phyloP scores from a whole-genome alignment of 2,329 filamentous ascomycete genomes.

The Hymenoscyphus fraxineus region DNA sequence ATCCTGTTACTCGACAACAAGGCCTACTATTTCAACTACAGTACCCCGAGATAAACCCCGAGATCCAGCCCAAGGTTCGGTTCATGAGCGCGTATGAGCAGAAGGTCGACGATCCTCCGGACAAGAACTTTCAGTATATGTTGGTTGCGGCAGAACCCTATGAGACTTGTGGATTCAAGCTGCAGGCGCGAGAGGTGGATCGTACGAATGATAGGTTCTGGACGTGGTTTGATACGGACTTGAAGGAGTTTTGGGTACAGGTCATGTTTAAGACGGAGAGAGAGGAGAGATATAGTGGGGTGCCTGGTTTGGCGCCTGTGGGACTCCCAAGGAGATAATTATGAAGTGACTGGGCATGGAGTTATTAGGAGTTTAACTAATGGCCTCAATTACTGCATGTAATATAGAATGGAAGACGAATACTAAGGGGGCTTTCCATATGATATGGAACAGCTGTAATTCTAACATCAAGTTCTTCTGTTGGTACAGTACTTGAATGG shows the following conservation, averaged over 20 bases:
- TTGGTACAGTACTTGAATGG: too few species aligned
- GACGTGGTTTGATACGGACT: constrained; percentile 91
- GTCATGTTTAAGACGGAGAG: constrained; percentile 98
- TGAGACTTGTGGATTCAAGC: constrained; percentile 94
- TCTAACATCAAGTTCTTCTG: too few species aligned
- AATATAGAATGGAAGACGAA: not conserved
- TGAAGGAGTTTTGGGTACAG: constrained; percentile 97
- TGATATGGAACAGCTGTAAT: not conserved
- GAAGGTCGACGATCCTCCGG: constrained; percentile 84
- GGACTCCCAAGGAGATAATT: constrained; percentile 26
- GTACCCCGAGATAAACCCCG: constrained; percentile 82
- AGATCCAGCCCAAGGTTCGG: constrained; percentile 75
- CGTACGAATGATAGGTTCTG: constrained; percentile 83
- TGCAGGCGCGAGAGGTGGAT: constrained; percentile 91
- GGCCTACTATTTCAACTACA: constrained; percentile 94
- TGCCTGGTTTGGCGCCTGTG: constrained; percentile 51
- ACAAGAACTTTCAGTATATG: constrained; percentile 92
- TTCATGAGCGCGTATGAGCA: constrained; percentile 99
- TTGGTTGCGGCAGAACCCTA: constrained; percentile 95
- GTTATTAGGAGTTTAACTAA: constrained; percentile 1
- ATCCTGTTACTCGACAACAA: constrained; percentile 82
- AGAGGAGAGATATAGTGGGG: constrained; percentile 78
- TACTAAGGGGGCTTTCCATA: not conserved
- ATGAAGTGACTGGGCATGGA: not conserved
- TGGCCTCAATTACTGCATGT: not conserved